A percentile compares a stretch with the other conserved stretches of the same genome.
phyloP scores from a whole-genome alignment of 768 basidiomycete genomes.

The Lactarius hengduanensis region DNA sequence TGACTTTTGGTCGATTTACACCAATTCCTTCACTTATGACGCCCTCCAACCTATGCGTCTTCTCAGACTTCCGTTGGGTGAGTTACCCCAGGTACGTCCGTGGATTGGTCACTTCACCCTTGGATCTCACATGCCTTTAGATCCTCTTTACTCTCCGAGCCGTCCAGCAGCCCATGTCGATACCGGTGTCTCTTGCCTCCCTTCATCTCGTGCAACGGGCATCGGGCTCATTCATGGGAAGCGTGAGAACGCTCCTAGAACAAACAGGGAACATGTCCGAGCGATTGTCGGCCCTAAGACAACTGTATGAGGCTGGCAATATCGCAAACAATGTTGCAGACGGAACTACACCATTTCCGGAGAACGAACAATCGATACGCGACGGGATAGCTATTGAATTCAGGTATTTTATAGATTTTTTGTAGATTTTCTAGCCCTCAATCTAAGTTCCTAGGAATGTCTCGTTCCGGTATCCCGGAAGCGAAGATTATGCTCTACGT shows the following conservation, averaged over 20 bases:
- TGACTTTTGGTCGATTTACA: conserved; percentile 18
- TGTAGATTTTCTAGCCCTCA: conserved; percentile 31
- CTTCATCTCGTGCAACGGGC: conserved; percentile 57
- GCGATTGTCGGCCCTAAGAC: conserved; percentile 51
- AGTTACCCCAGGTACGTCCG: conserved; percentile 26
- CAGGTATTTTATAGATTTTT: conserved; percentile 38
- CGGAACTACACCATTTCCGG: conserved; percentile 44
- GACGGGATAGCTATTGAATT: conserved; percentile 56
- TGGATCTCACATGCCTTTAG: conserved; percentile 7
- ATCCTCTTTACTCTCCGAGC: conserved; percentile 30
- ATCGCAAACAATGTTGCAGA: conserved; percentile 61
- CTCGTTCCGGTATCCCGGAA: conserved; percentile 65
- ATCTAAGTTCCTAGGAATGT: conserved; percentile 49
- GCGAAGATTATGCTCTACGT: conserved; percentile 50
- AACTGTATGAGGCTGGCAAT: conserved; percentile 61
- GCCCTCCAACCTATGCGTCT: conserved; percentile 6
- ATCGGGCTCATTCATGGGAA: conserved; percentile 48
- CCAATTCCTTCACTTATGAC: neutral
- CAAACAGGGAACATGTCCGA: conserved; percentile 57
- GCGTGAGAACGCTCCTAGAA: conserved; percentile 49
- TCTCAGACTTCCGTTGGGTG: conserved; percentile 9
- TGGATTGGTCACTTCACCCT: neutral
- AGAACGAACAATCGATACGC: conserved; percentile 20
- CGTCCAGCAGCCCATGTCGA: conserved; percentile 27
- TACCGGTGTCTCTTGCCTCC: conserved; percentile 24